A percentile compares a stretch with the other conserved stretches of the same genome.
Conservation (phyloP, 331 rosid species). For the Rhamnella rubrinervis region DNA sequence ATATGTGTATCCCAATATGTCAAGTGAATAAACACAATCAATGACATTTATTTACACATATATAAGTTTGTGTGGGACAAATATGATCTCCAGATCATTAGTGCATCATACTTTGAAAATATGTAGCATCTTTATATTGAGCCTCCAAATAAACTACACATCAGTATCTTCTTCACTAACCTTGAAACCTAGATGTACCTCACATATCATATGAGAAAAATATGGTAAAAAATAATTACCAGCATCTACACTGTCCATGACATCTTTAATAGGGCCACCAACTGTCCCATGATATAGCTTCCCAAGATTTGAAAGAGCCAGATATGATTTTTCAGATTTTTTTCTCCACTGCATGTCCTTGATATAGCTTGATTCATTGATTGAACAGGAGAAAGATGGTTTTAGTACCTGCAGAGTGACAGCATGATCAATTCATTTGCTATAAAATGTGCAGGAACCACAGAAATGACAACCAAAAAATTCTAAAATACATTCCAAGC, state of each 20-base stretch:
- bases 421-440: slow-evolving; percentile 9
- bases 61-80: no score
- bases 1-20: no score
- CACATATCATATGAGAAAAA: slow-evolving; percentile 3
- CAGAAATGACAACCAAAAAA: background rate
- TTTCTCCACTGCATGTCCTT: slow-evolving; percentile 79
- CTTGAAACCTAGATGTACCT: background rate
- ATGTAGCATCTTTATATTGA: no score
- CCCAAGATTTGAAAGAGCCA: slow-evolving; percentile 66
- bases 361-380: slow-evolving; percentile 42
- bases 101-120: no score
- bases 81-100: no score
- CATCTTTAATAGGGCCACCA: slow-evolving; percentile 44
- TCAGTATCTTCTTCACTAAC: background rate
- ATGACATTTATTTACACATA: no score
- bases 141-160: background rate
- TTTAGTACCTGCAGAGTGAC: slow-evolving; percentile 44
- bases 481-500: background rate
- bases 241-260: slow-evolving; percentile 71
- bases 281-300: slow-evolving; percentile 52
- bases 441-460: background rate
- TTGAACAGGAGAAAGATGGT: slow-evolving; percentile 53
- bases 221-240: slow-evolving; percentile 43
- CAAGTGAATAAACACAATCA: no score
- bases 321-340: slow-evolving; percentile 42